phyloP scores from a whole-genome alignment of 2,329 filamentous ascomycete genomes.

The Pseudovirgaria hyperparasitica region DNA sequence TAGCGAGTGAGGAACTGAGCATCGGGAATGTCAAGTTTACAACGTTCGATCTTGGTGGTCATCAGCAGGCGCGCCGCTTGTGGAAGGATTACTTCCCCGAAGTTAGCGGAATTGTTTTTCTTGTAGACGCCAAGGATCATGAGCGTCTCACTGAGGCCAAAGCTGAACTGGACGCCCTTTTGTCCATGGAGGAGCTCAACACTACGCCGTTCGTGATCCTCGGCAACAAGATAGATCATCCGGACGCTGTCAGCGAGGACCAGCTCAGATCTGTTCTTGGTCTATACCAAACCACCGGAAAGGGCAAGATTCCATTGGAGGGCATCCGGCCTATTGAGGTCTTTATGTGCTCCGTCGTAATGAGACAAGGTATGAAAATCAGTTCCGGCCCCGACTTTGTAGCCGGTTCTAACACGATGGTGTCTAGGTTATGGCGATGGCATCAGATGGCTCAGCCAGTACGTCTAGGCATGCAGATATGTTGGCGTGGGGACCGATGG shows the following conservation, averaged over 20 bases:
- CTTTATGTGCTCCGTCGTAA: constrained; percentile 96
- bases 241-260: constrained; percentile 88
- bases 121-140: constrained; percentile 94
- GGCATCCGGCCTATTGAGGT: constrained; percentile 91
- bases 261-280: constrained; percentile 86
- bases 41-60: constrained; percentile 82
- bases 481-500: too few relatives aligned
- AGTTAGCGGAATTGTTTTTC: constrained; percentile 73
- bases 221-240: constrained; percentile 99
- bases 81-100: constrained; percentile 29
- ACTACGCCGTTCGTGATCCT: constrained; percentile 95
- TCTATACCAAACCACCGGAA: constrained; percentile 90
- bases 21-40: constrained; percentile 63
- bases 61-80: constrained; percentile 26
- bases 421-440: constrained; percentile 24
- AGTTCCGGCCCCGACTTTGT: constrained; percentile 1
- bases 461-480: too few relatives aligned
- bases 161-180: constrained; percentile 84
- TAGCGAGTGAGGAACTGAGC: constrained; percentile 52
- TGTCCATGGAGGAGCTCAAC: constrained; percentile 90
- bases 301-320: constrained; percentile 86
- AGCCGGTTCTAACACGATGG: background rate
- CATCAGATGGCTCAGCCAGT: constrained; percentile 29
- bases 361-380: constrained; percentile 65
- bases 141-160: constrained; percentile 91